Evolutionary conservation across 2,329 filamentous ascomycete genomes (phyloP).

Genomic region (Fusarium nelsonii): DNA sequence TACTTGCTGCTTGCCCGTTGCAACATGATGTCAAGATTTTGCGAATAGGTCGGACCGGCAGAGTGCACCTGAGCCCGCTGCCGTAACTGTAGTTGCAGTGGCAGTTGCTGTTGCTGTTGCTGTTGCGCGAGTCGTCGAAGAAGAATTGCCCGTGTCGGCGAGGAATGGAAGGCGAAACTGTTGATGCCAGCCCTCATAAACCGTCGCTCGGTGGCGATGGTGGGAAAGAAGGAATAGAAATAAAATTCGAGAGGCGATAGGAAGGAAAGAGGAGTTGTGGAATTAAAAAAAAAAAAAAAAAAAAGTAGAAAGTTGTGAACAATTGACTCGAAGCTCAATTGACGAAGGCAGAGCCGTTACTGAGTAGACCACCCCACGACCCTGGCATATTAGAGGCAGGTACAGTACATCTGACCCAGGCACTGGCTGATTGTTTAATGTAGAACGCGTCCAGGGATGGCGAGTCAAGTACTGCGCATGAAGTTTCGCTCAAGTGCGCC

Average conservation of each 20-base stretch:
- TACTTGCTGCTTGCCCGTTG: constrained; percentile 54
- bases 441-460: constrained; percentile 33
- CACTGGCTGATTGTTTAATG: constrained; percentile 19
- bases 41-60: constrained; percentile 24
- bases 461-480: constrained; percentile 18
- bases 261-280: neutral
- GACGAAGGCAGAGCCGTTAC: constrained; percentile 8
- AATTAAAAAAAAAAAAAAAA: constrained; percentile 1
- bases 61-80: constrained; percentile 45
- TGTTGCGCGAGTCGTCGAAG: constrained; percentile 41
- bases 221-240: neutral
- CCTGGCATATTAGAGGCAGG: constrained; percentile 21
- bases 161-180: constrained; percentile 53
- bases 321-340: constrained; percentile 9
- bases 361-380: constrained; percentile 10
- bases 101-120: neutral
- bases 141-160: constrained; percentile 51
- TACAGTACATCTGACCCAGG: neutral
- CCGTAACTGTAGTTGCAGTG: constrained; percentile 20
- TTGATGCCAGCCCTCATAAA: constrained; percentile 55
- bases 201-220: constrained; percentile 16
- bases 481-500: constrained; percentile 15
- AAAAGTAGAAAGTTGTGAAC: constrained; percentile 2
- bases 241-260: neutral
- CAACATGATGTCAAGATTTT: constrained; percentile 51